Evolutionary conservation across 768 basidiomycete species (phyloP).

Genomic region (Hemileccinum rubropunctum): DNA sequence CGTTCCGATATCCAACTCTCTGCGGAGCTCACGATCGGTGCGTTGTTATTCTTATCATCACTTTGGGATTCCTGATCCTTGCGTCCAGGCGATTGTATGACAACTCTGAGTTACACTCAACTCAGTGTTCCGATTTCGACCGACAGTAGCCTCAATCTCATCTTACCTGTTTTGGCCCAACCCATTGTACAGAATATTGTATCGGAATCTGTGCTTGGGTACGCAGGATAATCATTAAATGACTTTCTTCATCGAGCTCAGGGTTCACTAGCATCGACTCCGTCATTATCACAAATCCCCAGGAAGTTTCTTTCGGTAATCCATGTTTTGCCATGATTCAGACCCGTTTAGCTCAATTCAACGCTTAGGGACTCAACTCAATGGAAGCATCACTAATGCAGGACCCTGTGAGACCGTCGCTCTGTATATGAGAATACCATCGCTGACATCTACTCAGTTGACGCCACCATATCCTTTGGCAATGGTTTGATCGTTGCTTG

Average conservation of each 20-base stretch:
- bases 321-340: background rate
- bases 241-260: background rate
- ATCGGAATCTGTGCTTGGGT: slow-evolving; percentile 54
- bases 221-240: slow-evolving; percentile 1
- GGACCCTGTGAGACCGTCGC: slow-evolving; percentile 58
- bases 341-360: slow-evolving; percentile 2
- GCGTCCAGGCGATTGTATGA: slow-evolving; percentile 55
- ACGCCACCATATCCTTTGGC: slow-evolving; percentile 65
- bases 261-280: slow-evolving; percentile 45
- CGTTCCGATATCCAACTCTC: slow-evolving; percentile 57
- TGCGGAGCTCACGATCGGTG: slow-evolving; percentile 57
- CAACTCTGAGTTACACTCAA: slow-evolving; percentile 62
- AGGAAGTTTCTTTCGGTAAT: slow-evolving; percentile 56
- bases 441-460: slow-evolving; percentile 39
- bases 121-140: slow-evolving; percentile 53
- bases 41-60: background rate
- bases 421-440: background rate
- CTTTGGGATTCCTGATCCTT: slow-evolving; percentile 2
- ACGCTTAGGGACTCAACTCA: slow-evolving; percentile 46
- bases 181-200: slow-evolving; percentile 77
- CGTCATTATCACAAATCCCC: slow-evolving; percentile 59
- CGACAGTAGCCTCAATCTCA: slow-evolving; percentile 57
- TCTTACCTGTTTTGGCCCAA: slow-evolving; percentile 66
- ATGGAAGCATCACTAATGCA: slow-evolving; percentile 63
- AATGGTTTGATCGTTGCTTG: slow-evolving; percentile 60